phyloP scores from a whole-genome alignment of 352 stramenopile species.

The Globisporangium splendens region DNA sequence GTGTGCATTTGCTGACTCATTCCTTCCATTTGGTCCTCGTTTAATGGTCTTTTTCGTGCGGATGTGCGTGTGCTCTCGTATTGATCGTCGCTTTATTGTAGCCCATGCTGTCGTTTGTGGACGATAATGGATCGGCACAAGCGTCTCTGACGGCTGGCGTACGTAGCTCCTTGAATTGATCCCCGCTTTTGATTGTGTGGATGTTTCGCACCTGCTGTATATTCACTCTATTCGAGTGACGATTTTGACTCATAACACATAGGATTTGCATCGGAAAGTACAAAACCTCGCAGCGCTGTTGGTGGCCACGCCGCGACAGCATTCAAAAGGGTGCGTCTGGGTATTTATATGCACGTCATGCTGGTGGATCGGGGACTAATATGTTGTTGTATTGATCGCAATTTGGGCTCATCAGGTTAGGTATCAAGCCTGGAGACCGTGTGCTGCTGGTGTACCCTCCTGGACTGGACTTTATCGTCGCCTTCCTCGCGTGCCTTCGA shows the following conservation, averaged over 20 bases:
- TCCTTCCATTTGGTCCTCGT: slow-evolving; percentile 7
- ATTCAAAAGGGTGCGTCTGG: slow-evolving; percentile 56
- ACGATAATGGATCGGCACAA: slow-evolving; percentile 57
- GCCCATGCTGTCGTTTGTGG: slow-evolving; percentile 75
- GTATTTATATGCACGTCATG: background rate
- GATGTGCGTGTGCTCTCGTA: too few species aligned
- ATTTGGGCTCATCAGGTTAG: slow-evolving; percentile 32
- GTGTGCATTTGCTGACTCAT: background rate
- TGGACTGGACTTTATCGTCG: slow-evolving; percentile 96
- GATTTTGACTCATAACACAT: slow-evolving; percentile 1
- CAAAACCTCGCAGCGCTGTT: slow-evolving; percentile 72
- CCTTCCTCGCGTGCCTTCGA: slow-evolving; percentile 95
- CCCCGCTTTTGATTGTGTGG: background rate
- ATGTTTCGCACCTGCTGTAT: background rate
- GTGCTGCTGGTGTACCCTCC: slow-evolving; percentile 97
- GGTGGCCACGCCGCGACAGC: slow-evolving; percentile 37
- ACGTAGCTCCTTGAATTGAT: slow-evolving; percentile 7
- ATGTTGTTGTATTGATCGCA: too few species aligned
- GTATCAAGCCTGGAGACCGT: slow-evolving; percentile 61
- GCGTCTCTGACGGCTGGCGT: slow-evolving; percentile 56
- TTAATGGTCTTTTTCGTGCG: background rate
- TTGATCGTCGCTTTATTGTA: slow-evolving; percentile 15
- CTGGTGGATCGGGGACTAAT: too few species aligned
- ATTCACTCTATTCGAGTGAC: slow-evolving; percentile 4
- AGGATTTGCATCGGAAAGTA: slow-evolving; percentile 68